Conservation (phyloP, 495 filamentous ascomycete genomes). For the Xylaria acuta region DNA sequence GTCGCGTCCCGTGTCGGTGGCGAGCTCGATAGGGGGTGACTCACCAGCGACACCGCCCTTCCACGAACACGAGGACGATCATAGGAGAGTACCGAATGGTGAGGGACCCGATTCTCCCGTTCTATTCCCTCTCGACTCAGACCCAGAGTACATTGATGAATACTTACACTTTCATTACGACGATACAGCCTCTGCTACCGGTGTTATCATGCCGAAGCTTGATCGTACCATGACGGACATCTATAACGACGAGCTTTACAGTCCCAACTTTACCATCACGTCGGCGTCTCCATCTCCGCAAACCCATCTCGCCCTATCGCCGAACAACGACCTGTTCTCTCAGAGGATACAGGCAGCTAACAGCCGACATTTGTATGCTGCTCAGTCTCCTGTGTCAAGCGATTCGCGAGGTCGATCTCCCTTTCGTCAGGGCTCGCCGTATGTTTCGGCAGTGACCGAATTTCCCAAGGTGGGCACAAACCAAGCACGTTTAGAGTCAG, state of each 20-base stretch:
- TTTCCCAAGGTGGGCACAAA: slow-evolving; percentile 46
- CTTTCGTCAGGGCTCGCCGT: slow-evolving; percentile 78
- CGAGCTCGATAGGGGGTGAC: slow-evolving; percentile 58
- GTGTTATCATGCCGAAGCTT: slow-evolving; percentile 72
- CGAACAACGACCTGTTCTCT: slow-evolving; percentile 69
- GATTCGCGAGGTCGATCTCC: slow-evolving; percentile 76
- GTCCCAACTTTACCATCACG: slow-evolving; percentile 64
- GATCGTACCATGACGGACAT: slow-evolving; percentile 86
- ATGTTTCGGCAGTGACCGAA: slow-evolving; percentile 58
- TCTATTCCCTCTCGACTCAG: slow-evolving; percentile 44
- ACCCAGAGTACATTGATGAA: slow-evolving; percentile 58
- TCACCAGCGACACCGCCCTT: slow-evolving; percentile 61
- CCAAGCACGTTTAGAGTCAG: slow-evolving; percentile 58
- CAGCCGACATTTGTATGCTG: slow-evolving; percentile 70
- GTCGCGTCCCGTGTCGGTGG: slow-evolving; percentile 55
- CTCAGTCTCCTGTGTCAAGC: slow-evolving; percentile 51
- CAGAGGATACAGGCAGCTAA: slow-evolving; percentile 81
- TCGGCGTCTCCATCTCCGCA: slow-evolving; percentile 54
- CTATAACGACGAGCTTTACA: slow-evolving; percentile 85
- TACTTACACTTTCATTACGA: slow-evolving; percentile 46
- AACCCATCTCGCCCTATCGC: slow-evolving; percentile 56
- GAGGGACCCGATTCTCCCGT: slow-evolving; percentile 45
- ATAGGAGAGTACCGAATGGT: slow-evolving; percentile 54
- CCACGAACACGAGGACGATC: slow-evolving; percentile 53
- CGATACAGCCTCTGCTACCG: slow-evolving; percentile 57